A percentile compares a stretch with the other conserved stretches of the same genome.
phyloP scores from a whole-genome alignment of 2,329 filamentous ascomycete genomes.

The Aspergillus sp. region DNA sequence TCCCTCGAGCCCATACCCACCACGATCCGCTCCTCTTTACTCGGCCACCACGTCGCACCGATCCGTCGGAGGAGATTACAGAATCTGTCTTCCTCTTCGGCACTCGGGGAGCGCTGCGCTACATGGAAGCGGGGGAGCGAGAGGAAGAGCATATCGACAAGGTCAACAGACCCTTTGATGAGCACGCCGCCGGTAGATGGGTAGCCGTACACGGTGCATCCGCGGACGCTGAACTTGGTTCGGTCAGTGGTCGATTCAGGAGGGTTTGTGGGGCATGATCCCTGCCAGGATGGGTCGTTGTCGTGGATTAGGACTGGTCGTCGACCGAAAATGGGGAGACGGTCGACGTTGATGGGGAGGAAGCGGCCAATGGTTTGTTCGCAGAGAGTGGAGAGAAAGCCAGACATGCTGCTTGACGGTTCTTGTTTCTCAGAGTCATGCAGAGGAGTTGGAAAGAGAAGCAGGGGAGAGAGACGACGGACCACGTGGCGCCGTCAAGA shows the following conservation, averaged over 20 bases:
- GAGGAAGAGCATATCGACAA: conserved; percentile 24
- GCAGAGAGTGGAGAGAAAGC: conserved; percentile 14
- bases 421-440: too few species aligned
- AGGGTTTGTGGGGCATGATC: conserved; percentile 4
- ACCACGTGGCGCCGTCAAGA: too few species aligned
- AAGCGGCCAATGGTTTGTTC: conserved; percentile 14
- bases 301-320: conserved; percentile 6
- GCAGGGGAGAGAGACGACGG: too few species aligned
- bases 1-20: conserved; percentile 7
- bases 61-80: conserved; percentile 22
- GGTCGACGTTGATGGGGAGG: conserved; percentile 11
- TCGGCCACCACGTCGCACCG: conserved; percentile 20
- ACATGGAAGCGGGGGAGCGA: conserved; percentile 17
- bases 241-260: conserved; percentile 19
- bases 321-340: conserved; percentile 12
- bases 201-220: conserved; percentile 24
- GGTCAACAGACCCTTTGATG: conserved; percentile 17
- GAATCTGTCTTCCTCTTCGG: conserved; percentile 20
- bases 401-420: background rate
- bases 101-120: conserved; percentile 15
- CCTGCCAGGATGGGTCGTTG: background rate
- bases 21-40: conserved; percentile 16
- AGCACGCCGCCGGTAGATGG: conserved; percentile 22
- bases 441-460: too few species aligned
- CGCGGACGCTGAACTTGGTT: conserved; percentile 10